These are phyloP conservation scores for Melaleuca quinquenervia DNA, from an alignment of 345 rosid species.

Conservation along the genomic window DNA sequence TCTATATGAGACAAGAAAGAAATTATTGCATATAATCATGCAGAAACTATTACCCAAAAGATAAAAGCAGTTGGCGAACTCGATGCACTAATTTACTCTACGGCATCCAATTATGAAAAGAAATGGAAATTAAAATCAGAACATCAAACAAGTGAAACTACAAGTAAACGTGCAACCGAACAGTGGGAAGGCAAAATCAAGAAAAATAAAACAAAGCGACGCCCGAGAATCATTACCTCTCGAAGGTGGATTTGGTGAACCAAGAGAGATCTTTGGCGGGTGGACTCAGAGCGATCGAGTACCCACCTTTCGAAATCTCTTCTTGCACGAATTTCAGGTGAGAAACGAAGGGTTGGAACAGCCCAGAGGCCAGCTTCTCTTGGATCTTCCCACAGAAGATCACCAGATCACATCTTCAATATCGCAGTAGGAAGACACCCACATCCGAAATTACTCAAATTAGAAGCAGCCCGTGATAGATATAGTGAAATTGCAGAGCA, in stretches of 20 bases:
- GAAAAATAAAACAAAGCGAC: background rate
- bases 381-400: slow-evolving; percentile 45
- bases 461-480: background rate
- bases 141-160: background rate
- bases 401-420: slow-evolving; percentile 68
- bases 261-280: slow-evolving; percentile 36
- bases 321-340: slow-evolving; percentile 70
- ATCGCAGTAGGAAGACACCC: background rate
- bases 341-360: slow-evolving; percentile 67
- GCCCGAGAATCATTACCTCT: slow-evolving; percentile 30
- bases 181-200: background rate
- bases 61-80: background rate
- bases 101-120: background rate
- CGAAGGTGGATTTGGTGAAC: slow-evolving; percentile 85
- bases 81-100: background rate
- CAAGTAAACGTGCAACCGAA: background rate
- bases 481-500: background rate
- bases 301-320: slow-evolving; percentile 78
- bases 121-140: background rate
- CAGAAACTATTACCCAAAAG: background rate
- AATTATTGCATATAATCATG: background rate
- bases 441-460: background rate
- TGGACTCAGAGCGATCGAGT: slow-evolving; percentile 67
- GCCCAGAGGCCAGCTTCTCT: slow-evolving; percentile 84
- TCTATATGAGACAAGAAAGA: background rate